Evolutionary conservation across 192 early-diverging fungal genomes (phyloP).

Genomic region (Coemansia sp.): DNA sequence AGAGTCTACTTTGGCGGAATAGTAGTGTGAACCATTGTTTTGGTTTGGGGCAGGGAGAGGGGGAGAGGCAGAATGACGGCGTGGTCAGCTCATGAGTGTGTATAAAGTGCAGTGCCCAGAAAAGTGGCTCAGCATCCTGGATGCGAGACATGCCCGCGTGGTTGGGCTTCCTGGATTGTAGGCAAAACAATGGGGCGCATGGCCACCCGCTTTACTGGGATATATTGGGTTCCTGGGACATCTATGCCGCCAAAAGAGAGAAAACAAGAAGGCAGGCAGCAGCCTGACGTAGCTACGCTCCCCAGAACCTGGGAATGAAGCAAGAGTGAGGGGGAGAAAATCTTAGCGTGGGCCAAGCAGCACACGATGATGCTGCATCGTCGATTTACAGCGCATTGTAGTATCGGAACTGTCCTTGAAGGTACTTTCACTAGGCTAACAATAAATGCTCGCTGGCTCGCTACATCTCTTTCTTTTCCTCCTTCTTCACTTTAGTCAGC

Average conservation of each 20-base stretch:
- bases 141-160: neutral
- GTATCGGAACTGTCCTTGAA: too few species aligned
- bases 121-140: neutral
- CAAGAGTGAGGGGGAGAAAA: too few species aligned
- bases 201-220: neutral
- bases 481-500: too few species aligned
- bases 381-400: too few species aligned
- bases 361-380: too few species aligned
- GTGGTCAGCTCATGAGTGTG: neutral
- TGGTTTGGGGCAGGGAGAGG: neutral
- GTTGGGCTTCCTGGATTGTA: neutral
- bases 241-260: neutral
- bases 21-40: neutral
- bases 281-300: slow-evolving; percentile 1
- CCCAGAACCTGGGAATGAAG: neutral
- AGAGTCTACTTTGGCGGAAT: neutral
- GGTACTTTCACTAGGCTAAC: too few species aligned
- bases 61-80: neutral
- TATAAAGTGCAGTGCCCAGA: too few species aligned
- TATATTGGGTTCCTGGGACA: neutral
- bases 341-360: too few species aligned
- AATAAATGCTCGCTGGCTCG: too few species aligned
- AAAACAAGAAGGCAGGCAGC: neutral
- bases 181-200: too few species aligned
- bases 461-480: too few species aligned